These are phyloP conservation scores for Phytophthora citricola DNA, from an alignment of 352 stramenopile genomes.

Conservation along the genomic window DNA sequence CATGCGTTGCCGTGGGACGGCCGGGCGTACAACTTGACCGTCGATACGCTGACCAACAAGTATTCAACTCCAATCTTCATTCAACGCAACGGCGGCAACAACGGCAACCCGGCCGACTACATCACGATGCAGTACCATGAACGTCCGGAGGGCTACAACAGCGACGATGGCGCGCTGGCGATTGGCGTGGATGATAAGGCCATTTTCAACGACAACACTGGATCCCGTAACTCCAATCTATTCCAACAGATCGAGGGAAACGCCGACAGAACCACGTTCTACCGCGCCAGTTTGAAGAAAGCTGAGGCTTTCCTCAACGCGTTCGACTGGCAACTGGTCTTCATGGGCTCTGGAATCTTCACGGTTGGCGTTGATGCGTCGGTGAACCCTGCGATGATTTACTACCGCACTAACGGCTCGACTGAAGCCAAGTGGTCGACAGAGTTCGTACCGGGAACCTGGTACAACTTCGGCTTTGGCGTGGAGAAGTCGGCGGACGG, in stretches of 20 bases:
- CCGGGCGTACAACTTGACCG: constrained; percentile 56
- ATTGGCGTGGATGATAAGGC: constrained; percentile 55
- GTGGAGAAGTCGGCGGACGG: constrained; percentile 39
- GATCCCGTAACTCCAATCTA: constrained; percentile 55
- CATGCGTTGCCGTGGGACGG: constrained; percentile 58
- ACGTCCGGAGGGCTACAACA: constrained; percentile 1
- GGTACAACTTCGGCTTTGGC: constrained; percentile 65
- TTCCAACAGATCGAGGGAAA: constrained; percentile 50
- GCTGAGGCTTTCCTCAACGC: constrained; percentile 47
- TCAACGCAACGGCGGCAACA: constrained; percentile 50
- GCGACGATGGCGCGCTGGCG: constrained; percentile 53
- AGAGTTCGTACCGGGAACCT: constrained; percentile 49
- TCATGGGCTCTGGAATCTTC: constrained; percentile 52
- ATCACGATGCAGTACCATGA: constrained; percentile 25
- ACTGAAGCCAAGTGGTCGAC: constrained; percentile 46
- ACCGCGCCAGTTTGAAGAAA: constrained; percentile 58
- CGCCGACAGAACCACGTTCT: constrained; percentile 45
- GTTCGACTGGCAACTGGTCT: constrained; percentile 57
- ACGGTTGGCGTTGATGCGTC: constrained; percentile 57
- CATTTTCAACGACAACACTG: constrained; percentile 50
- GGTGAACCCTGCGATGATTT: constrained; percentile 42
- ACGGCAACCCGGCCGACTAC: constrained; percentile 53
- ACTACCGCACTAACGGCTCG: constrained; percentile 47
- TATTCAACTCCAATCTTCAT: constrained; percentile 70
- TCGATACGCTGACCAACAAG: constrained; percentile 61